Evolutionary conservation across 2,329 filamentous ascomycete species (phyloP).

Genomic region (Aspergillus novoparasiticus): DNA sequence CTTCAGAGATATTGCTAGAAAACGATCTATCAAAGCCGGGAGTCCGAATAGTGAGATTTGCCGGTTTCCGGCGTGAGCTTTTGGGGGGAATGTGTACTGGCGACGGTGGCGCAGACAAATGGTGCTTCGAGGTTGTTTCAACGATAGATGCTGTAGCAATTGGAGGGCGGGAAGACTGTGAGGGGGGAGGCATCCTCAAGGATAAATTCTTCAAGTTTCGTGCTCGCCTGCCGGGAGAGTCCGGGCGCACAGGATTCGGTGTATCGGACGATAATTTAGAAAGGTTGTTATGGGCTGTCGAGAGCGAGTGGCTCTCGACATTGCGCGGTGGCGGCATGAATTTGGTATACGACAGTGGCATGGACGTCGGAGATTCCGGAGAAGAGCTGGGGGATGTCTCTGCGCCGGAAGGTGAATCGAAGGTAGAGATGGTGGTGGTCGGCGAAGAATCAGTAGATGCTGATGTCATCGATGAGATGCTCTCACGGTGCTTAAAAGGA

Average conservation of each 20-base stretch:
- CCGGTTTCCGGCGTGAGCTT: slow-evolving; percentile 58
- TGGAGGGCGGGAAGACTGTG: slow-evolving; percentile 45
- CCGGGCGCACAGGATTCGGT: slow-evolving; percentile 43
- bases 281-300: slow-evolving; percentile 27
- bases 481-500: slow-evolving; percentile 45
- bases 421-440: slow-evolving; percentile 89
- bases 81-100: slow-evolving; percentile 60
- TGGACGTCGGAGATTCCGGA: slow-evolving; percentile 81
- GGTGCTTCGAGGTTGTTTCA: slow-evolving; percentile 39
- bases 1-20: slow-evolving; percentile 51
- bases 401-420: slow-evolving; percentile 85
- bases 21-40: slow-evolving; percentile 54
- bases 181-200: slow-evolving; percentile 58
- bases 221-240: slow-evolving; percentile 44
- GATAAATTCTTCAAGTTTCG: slow-evolving; percentile 67
- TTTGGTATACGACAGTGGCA: slow-evolving; percentile 57
- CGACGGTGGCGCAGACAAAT: slow-evolving; percentile 57
- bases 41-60: slow-evolving; percentile 63
- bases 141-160: slow-evolving; percentile 53
- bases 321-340: slow-evolving; percentile 35
- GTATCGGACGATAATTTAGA: slow-evolving; percentile 28
- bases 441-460: slow-evolving; percentile 93
- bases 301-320: slow-evolving; percentile 29
- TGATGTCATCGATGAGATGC: slow-evolving; percentile 54
- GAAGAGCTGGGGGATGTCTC: slow-evolving; percentile 91